Evolutionary conservation across 1,284 basidiomycete genomes (phyloP).

Genomic region (Cryptococcus hybrid): DNA sequence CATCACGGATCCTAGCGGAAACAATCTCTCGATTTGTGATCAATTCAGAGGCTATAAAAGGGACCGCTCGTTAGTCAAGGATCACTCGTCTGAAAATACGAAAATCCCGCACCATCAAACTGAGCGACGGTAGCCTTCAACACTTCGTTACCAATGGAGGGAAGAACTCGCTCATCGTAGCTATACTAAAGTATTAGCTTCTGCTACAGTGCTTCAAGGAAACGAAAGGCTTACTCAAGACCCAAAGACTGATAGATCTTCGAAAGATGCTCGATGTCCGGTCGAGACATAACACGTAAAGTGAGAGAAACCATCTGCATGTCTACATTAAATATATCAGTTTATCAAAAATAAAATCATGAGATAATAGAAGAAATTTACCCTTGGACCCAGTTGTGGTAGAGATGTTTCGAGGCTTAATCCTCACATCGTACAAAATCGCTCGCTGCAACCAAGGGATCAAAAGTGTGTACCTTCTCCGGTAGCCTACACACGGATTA

Average conservation of each 20-base stretch:
- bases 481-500: constrained; percentile 59
- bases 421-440: constrained; percentile 96
- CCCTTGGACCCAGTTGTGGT: constrained; percentile 56
- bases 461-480: constrained; percentile 97
- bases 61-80: background rate
- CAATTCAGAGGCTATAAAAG: constrained; percentile 70
- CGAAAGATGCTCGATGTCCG: constrained; percentile 82
- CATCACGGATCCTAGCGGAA: constrained; percentile 89
- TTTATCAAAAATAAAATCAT: background rate
- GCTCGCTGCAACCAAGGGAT: constrained; percentile 94
- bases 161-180: constrained; percentile 85
- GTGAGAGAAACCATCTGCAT: constrained; percentile 98
- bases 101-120: constrained; percentile 67
- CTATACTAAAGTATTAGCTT: constrained; percentile 8
- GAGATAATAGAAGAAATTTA: constrained; percentile 5
- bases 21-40: constrained; percentile 67
- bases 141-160: constrained; percentile 96
- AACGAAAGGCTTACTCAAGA: constrained; percentile 57
- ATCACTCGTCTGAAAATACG: background rate
- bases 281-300: constrained; percentile 90
- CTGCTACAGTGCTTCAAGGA: background rate
- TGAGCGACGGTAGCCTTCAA: constrained; percentile 97
- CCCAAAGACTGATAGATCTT: constrained; percentile 96
- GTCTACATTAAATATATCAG: constrained; percentile 16
- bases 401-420: constrained; percentile 96